Evolutionary conservation across 768 basidiomycete species (phyloP).

Genomic region (Cystofilobasidium bisporidii): DNA sequence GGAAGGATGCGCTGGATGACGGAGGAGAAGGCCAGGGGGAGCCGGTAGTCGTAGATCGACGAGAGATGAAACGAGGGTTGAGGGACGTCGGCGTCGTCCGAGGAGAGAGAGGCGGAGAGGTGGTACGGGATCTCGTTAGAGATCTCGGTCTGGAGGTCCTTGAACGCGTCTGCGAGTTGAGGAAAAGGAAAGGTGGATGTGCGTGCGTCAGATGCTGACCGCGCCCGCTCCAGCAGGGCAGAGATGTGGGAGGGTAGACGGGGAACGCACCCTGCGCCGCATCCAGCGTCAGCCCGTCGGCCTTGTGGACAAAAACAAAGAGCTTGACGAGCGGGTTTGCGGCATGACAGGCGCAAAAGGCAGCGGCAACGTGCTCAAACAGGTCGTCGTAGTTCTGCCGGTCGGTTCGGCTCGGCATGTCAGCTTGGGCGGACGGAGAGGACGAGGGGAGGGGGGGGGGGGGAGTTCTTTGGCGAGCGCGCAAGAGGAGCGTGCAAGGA

Average conservation of each 20-base stretch:
- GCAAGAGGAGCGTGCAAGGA: too few relatives aligned
- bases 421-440: too few relatives aligned
- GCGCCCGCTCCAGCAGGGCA: too few relatives aligned
- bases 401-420: too few relatives aligned
- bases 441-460: neutral
- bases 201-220: too few relatives aligned
- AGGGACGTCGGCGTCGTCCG: neutral
- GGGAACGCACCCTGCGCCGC: slow-evolving; percentile 13
- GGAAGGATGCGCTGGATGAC: slow-evolving; percentile 4
- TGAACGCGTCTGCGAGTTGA: neutral
- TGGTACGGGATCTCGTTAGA: slow-evolving; percentile 8
- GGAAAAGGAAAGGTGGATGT: neutral
- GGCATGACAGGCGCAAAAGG: neutral
- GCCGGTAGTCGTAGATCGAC: slow-evolving; percentile 9
- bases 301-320: slow-evolving; percentile 13
- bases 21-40: slow-evolving; percentile 3
- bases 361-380: neutral
- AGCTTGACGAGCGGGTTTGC: slow-evolving; percentile 14
- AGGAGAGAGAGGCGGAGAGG: neutral
- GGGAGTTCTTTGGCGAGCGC: too few relatives aligned
- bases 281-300: slow-evolving; percentile 13
- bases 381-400: slow-evolving; percentile 5
- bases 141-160: slow-evolving; percentile 5
- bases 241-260: too few relatives aligned
- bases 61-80: slow-evolving; percentile 4